phyloP scores from a whole-genome alignment of 768 basidiomycete genomes.

The Tephrocybe sp. region DNA sequence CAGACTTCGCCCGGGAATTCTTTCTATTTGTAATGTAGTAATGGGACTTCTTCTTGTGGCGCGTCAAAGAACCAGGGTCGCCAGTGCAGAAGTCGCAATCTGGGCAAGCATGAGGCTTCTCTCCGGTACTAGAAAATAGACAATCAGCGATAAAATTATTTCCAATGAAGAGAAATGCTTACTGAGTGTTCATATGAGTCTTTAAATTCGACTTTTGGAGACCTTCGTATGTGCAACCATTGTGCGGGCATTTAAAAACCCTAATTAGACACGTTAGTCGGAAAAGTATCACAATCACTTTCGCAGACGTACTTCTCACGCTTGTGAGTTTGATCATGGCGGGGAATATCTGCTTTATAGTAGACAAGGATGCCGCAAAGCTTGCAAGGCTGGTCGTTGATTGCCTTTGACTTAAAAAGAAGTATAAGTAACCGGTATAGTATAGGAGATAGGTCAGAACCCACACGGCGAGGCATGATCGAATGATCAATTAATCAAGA shows the following conservation, averaged over 20 bases:
- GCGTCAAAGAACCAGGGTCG: constrained; percentile 27
- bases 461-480: constrained; percentile 14
- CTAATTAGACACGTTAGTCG: constrained; percentile 9
- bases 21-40: constrained; percentile 16
- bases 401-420: constrained; percentile 10
- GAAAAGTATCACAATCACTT: background rate
- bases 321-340: constrained; percentile 16
- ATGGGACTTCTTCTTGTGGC: constrained; percentile 29
- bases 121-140: constrained; percentile 22
- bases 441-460: background rate
- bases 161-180: constrained; percentile 2
- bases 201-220: constrained; percentile 29
- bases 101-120: constrained; percentile 24
- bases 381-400: constrained; percentile 16
- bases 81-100: constrained; percentile 24
- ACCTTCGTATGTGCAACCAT: constrained; percentile 24
- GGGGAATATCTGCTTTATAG: constrained; percentile 17
- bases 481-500: background rate
- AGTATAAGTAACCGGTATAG: background rate
- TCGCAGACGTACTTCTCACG: constrained; percentile 4
- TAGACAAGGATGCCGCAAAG: constrained; percentile 16
- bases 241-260: constrained; percentile 25
- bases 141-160: background rate
- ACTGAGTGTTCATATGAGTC: constrained; percentile 31
- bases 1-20: background rate